A percentile compares a stretch with the other conserved stretches of the same genome.
phyloP scores from a whole-genome alignment of 805 yeast species.

The Saccharomycopsis fodiens region DNA sequence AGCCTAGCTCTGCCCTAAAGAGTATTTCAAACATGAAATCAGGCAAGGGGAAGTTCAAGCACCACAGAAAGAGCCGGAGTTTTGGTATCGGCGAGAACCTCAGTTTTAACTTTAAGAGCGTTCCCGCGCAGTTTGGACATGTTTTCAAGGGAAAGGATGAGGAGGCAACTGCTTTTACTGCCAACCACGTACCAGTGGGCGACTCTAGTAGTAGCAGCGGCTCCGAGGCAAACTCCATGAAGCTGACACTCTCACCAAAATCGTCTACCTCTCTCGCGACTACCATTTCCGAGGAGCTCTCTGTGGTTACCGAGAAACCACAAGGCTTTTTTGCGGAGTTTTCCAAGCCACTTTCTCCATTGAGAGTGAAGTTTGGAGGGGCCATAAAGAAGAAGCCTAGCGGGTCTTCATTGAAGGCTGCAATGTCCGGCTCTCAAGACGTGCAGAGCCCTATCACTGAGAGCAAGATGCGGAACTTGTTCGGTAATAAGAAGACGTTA shows the following conservation, averaged over 20 bases:
- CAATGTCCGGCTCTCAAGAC: background rate
- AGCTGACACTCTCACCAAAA: background rate
- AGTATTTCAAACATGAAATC: slow-evolving; percentile 10
- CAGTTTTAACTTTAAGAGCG: slow-evolving; percentile 6
- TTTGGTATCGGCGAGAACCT: slow-evolving; percentile 17
- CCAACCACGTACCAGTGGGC: too few species aligned
- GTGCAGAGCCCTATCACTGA: slow-evolving; percentile 16
- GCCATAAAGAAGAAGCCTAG: background rate
- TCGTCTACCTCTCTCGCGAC: slow-evolving; percentile 1
- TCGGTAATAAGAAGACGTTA: slow-evolving; percentile 15
- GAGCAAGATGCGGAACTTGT: slow-evolving; percentile 16
- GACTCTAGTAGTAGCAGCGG: background rate
- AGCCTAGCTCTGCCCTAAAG: background rate
- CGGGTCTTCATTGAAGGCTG: background rate
- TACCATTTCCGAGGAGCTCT: slow-evolving; percentile 1
- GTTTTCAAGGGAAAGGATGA: background rate
- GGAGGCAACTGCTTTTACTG: background rate
- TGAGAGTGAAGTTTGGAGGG: slow-evolving; percentile 3
- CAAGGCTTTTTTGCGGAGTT: slow-evolving; percentile 7
- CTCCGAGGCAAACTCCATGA: slow-evolving; percentile 1
- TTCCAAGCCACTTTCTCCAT: slow-evolving; percentile 14
- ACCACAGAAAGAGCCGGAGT: slow-evolving; percentile 17
- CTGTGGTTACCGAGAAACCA: slow-evolving; percentile 1
- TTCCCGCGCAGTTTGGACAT: background rate
- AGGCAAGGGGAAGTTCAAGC: slow-evolving; percentile 8